Conservation (phyloP, 2,329 filamentous ascomycete genomes). For the Ciborinia camelliae region DNA sequence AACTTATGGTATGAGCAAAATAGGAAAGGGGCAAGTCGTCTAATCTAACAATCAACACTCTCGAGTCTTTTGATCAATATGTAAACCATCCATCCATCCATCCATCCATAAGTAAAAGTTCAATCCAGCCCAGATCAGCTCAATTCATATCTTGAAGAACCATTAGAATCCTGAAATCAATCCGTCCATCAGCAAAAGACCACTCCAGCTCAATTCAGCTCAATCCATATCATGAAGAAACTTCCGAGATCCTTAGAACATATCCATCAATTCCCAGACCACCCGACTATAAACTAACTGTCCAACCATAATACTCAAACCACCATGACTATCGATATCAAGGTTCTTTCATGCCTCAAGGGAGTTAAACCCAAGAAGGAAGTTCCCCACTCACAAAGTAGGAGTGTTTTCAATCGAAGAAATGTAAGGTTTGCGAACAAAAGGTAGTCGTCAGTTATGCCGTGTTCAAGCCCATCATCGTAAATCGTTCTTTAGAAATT, state of each 20-base stretch:
- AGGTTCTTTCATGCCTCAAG: constrained; percentile 14
- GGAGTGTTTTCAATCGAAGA: constrained; percentile 9
- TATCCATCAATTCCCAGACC: neutral
- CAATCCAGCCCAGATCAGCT: neutral
- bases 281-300: neutral
- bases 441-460: neutral
- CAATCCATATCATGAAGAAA: neutral
- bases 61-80: neutral
- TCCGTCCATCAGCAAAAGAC: neutral
- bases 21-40: neutral
- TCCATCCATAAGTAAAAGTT: neutral
- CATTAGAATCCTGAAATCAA: neutral
- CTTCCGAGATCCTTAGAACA: neutral
- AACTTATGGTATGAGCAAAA: neutral
- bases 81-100: neutral
- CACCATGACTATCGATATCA: neutral
- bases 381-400: constrained; percentile 13
- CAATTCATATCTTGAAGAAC: neutral
- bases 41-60: neutral
- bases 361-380: constrained; percentile 4
- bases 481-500: neutral
- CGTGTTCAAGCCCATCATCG: neutral
- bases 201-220: neutral
- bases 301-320: neutral
- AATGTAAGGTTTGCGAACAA: neutral